Evolutionary conservation across 2,329 filamentous ascomycete genomes (phyloP).

Genomic region (Tolypocladium album): DNA sequence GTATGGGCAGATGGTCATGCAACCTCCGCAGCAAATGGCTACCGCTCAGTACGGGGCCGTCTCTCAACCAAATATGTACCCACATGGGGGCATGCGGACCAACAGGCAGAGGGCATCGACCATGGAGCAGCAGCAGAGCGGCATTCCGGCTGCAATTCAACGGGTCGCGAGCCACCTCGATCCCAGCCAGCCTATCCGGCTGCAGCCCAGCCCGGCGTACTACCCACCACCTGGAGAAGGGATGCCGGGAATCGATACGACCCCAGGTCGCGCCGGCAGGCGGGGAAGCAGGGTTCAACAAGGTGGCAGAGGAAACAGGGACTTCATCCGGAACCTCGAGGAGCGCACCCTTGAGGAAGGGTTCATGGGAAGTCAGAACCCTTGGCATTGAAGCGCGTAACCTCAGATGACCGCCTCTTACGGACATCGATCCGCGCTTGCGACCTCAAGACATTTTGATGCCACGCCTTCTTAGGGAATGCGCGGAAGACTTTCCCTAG

Average conservation of each 20-base stretch:
- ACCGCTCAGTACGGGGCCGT: slow-evolving; percentile 50
- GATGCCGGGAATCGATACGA: slow-evolving; percentile 52
- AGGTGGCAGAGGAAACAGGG: slow-evolving; percentile 53
- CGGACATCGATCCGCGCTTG: not conserved
- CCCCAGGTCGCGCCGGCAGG: slow-evolving; percentile 49
- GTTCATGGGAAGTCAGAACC: slow-evolving; percentile 58
- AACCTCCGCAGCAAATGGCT: slow-evolving; percentile 54
- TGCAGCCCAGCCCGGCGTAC: slow-evolving; percentile 94
- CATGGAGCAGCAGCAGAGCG: slow-evolving; percentile 89
- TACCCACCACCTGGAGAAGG: slow-evolving; percentile 89
- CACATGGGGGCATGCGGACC: slow-evolving; percentile 56
- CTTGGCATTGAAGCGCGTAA: slow-evolving; percentile 50
- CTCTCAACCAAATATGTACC: slow-evolving; percentile 45
- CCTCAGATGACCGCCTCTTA: not conserved
- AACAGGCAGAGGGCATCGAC: slow-evolving; percentile 86
- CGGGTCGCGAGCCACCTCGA: slow-evolving; percentile 93
- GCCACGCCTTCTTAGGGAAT: not conserved
- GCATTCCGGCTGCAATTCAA: slow-evolving; percentile 86
- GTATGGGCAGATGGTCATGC: slow-evolving; percentile 67
- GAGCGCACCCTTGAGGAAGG: slow-evolving; percentile 91
- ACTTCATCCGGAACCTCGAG: slow-evolving; percentile 91
- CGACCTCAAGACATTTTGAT: not conserved
- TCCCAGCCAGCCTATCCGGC: slow-evolving; percentile 81
- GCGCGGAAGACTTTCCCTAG: not conserved
- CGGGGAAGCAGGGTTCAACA: slow-evolving; percentile 64